Conservation (phyloP, 176 grass and related monocot genomes). For the Paspalum notatum region DNA sequence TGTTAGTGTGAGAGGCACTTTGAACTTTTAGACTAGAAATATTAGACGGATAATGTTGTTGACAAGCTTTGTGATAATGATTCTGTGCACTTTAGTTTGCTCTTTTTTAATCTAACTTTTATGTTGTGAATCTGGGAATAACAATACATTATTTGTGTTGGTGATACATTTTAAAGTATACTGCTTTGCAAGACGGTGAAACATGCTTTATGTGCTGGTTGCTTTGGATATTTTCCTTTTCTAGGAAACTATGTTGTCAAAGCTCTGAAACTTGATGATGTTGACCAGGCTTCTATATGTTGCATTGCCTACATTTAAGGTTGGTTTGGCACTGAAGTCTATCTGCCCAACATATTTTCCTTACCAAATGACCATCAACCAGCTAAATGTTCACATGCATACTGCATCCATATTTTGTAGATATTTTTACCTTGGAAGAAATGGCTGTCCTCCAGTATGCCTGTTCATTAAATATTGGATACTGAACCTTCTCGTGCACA, state of each 20-base stretch:
- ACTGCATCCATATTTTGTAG: not conserved
- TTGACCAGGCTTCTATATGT: conserved; percentile 36
- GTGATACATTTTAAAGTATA: conserved; percentile 11
- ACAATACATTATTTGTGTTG: conserved; percentile 10
- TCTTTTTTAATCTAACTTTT: conserved; percentile 28
- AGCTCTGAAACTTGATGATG: conserved; percentile 54
- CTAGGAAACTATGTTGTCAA: conserved; percentile 51
- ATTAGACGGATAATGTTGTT: conserved; percentile 12
- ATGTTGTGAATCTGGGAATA: conserved; percentile 4
- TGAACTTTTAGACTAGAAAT: conserved; percentile 24
- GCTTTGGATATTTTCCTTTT: conserved; percentile 24
- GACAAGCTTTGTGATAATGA: conserved; percentile 4
- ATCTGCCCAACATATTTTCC: conserved; percentile 49
- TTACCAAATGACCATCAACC: conserved; percentile 40
- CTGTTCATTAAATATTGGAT: not conserved
- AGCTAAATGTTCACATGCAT: not conserved
- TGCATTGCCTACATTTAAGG: conserved; percentile 49
- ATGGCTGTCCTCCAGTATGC: not conserved
- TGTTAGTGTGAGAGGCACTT: not conserved
- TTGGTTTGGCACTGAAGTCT: conserved; percentile 49
- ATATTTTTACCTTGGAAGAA: not conserved
- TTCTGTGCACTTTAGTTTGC: conserved; percentile 21
- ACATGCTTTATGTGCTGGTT: not conserved
- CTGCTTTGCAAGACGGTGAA: conserved; percentile 6
- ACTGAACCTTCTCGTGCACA: not conserved